Base-by-base conservation (phyloP, 371 early-diverging fungal genomes). In the Lichtheimia ramosa region DNA sequence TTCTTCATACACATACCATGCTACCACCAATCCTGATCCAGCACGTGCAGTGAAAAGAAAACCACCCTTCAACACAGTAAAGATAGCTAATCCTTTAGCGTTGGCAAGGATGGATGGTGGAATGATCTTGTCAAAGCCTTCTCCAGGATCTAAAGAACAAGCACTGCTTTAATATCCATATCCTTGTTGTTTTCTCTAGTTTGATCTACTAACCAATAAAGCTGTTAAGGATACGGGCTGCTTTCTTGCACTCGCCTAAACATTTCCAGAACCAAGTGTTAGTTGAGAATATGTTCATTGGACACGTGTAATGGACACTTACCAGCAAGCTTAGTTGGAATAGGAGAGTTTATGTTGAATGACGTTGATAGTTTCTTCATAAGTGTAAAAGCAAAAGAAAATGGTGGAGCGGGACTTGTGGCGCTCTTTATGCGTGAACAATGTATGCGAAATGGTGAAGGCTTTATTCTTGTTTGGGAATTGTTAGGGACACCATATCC, bases 51-150 rank as follows among this genome's bases (percentile, higher is more conserved):
- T 90, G 83, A 93, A 96, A 21, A 94, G 71, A 63, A 95, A 94
- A 0, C 96, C 97, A 20, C 91, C 95, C 71, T 96, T 97, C 55
- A 96, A 61, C 6, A 97, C 96, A 0, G 92, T 89, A 62, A 94
- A 79, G 18, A 97, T 90, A 50, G 96, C 97, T 16, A 97, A 79
- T 4, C 96, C 97, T 64, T 92, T 91, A 43, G 96, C 95, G 50
- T 79, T 83, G 49, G 82, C 78, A 25, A 93, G 70, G 54, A 92
- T 88, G 23, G 77, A 65, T 2, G 77, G 66, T 40, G 94, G 94
- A 62, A 93, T 92, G 18, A 91, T 78, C 66, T 85, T 85, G 70
- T 92, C 92, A 10, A 86, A 61, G 0, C 87, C 88, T 59, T 85
- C 79, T 43, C 83, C 84, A 18, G 84, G 83, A 58, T 86, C 87